Conservation (phyloP, 2,329 filamentous ascomycete genomes). For the Rhynchosporium secalis region DNA sequence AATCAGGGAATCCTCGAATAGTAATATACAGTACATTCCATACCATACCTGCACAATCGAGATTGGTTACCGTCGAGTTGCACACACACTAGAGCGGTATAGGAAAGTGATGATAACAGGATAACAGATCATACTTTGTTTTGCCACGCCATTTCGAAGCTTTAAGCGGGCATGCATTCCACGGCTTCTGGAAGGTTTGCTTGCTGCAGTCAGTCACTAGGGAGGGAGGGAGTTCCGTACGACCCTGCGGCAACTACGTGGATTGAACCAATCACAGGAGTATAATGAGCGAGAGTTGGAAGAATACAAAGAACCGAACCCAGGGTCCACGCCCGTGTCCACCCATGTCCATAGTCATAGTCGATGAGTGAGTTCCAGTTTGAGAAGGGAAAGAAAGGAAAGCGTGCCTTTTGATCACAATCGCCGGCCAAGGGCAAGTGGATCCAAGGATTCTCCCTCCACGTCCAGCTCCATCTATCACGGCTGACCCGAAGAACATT, state of each 20-base stretch:
- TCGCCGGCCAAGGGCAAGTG: too few species aligned
- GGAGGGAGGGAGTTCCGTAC: not conserved
- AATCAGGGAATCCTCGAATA: too few species aligned
- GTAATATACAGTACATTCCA: not conserved
- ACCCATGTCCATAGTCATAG: too few species aligned
- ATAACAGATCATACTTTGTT: not conserved
- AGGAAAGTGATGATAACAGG: not conserved
- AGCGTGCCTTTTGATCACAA: too few species aligned
- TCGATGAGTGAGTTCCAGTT: too few species aligned
- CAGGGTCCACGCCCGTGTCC: too few species aligned
- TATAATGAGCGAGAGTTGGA: too few species aligned
- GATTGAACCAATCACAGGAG: not conserved
- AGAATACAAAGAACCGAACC: too few species aligned
- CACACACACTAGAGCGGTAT: not conserved
- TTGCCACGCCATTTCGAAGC: conserved; percentile 20
- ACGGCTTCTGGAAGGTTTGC: conserved; percentile 23
- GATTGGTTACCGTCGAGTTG: not conserved
- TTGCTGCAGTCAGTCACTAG: conserved; percentile 6
- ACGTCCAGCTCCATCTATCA: too few species aligned
- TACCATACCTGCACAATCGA: not conserved
- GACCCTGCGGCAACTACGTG: not conserved
- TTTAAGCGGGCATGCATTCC: conserved; percentile 12
- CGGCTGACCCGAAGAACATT: too few species aligned
- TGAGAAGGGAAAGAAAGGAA: too few species aligned
- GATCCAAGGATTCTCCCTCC: too few species aligned